Evolutionary conservation across 495 filamentous ascomycete species (phyloP).

Genomic region (Tuber calosporum): DNA sequence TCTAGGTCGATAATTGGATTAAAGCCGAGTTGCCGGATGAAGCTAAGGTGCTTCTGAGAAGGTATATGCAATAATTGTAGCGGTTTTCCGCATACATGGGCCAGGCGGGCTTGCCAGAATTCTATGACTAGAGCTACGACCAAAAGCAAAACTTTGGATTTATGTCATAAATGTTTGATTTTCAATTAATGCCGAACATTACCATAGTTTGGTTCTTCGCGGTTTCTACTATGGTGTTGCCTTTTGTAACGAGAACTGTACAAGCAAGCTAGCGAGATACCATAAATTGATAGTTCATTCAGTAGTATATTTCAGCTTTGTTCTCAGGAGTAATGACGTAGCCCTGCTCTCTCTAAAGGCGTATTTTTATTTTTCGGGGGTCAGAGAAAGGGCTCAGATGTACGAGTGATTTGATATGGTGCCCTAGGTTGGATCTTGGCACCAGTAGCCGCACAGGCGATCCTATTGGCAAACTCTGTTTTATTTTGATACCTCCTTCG

Average conservation of each 20-base stretch:
- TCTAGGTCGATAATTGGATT: constrained; percentile 35
- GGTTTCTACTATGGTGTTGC: not conserved
- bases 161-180: not conserved
- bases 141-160: not conserved
- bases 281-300: not conserved
- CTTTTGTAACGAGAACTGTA: not conserved
- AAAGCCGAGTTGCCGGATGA: constrained; percentile 36
- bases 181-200: not conserved
- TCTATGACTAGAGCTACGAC: not conserved
- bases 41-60: constrained; percentile 32
- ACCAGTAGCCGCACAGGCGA: constrained; percentile 10
- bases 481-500: constrained; percentile 42
- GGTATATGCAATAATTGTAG: constrained; percentile 34
- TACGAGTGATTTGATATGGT: not conserved
- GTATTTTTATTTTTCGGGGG: not conserved
- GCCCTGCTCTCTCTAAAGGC: not conserved
- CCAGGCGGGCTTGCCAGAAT: not conserved
- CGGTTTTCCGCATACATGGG: not conserved
- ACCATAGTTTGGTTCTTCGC: not conserved
- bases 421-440: constrained; percentile 18
- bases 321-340: not conserved
- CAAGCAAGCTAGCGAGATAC: not conserved
- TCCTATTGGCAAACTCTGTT: constrained; percentile 7
- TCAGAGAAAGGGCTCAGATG: not conserved
- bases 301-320: not conserved